A percentile compares a stretch with the other conserved stretches of the same genome.
phyloP scores from a whole-genome alignment of 495 filamentous ascomycete species.

The Geoglossum glabrum region DNA sequence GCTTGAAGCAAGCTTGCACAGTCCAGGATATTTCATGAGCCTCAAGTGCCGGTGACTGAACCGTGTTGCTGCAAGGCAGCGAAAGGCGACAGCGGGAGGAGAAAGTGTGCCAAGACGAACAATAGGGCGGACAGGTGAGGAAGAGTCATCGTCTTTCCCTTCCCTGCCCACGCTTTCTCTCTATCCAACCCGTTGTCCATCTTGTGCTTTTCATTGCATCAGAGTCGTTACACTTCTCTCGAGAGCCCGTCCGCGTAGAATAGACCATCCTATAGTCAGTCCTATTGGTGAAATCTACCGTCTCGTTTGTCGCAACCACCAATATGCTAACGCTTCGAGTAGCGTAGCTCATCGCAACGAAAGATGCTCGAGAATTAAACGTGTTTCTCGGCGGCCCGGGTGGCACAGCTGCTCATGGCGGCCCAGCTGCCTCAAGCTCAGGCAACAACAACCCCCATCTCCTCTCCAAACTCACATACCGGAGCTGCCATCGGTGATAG shows the following conservation, averaged over 20 bases:
- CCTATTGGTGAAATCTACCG: neutral
- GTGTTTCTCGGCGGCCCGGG: neutral
- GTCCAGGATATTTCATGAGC: neutral
- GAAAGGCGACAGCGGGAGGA: neutral
- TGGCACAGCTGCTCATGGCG: slow-evolving; percentile 1
- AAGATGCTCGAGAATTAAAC: neutral
- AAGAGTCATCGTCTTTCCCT: neutral
- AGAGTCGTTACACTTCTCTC: neutral
- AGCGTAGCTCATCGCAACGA: neutral
- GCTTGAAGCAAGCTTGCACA: neutral
- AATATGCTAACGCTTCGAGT: neutral
- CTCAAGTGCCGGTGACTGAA: neutral
- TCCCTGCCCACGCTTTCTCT: neutral
- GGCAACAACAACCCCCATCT: neutral
- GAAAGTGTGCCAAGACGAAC: neutral
- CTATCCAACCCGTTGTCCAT: neutral
- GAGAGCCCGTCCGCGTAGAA: neutral
- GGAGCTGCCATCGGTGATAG: neutral
- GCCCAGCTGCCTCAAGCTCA: neutral
- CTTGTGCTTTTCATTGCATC: neutral
- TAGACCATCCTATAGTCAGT: neutral
- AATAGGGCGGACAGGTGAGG: neutral
- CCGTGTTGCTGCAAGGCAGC: neutral
- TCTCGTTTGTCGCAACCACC: neutral
- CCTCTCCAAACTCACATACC: neutral